A percentile compares a stretch with the other conserved stretches of the same genome.
Evolutionary conservation across 768 basidiomycete genomes (phyloP).

Genomic region (Amanita subjunquillea): DNA sequence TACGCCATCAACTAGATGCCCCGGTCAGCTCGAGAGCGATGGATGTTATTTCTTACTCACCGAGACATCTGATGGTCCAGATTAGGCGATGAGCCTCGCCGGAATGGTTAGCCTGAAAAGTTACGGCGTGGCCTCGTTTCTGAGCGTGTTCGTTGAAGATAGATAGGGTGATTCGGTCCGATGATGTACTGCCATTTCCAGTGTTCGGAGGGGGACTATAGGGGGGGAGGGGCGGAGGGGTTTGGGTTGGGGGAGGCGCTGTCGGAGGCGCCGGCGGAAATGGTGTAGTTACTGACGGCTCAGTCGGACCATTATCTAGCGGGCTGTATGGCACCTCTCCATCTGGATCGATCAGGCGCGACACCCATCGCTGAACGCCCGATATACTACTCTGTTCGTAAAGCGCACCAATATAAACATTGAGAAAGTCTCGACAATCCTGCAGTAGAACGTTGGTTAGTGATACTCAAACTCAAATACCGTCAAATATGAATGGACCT

Average conservation of each 20-base stretch:
- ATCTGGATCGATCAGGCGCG: conserved; percentile 2
- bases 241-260: background rate
- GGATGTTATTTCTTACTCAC: background rate
- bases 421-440: conserved; percentile 2
- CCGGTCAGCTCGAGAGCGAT: background rate
- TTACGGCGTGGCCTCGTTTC: background rate
- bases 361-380: conserved; percentile 3
- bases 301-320: background rate
- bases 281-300: background rate
- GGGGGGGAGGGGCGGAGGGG: background rate
- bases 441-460: background rate
- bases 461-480: background rate
- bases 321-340: background rate
- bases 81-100: conserved; percentile 1
- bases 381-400: background rate
- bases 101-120: background rate
- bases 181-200: background rate
- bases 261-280: background rate
- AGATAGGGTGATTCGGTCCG: background rate
- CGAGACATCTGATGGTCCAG: conserved; percentile 1
- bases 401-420: background rate
- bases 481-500: background rate
- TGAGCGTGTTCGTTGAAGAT: conserved; percentile 2
- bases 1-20: background rate
- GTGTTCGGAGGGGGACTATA: background rate